Conservation (phyloP, 257 asterid genomes). For the Solanum sitiens region DNA sequence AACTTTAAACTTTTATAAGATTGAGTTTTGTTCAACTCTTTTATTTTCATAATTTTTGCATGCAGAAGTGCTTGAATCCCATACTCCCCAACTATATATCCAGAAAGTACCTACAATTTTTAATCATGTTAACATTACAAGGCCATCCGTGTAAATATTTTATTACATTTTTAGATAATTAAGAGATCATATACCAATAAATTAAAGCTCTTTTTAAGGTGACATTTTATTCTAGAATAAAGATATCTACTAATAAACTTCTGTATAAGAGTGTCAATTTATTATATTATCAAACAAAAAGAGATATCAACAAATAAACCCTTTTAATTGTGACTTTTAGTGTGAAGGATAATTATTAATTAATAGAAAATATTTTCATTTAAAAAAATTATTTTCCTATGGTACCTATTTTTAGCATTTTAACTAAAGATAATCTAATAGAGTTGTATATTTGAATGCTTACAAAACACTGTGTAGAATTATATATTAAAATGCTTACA, state of each 20-base stretch:
- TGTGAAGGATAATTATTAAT: background rate
- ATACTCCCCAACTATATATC: background rate
- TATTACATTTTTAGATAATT: background rate
- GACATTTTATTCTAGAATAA: background rate
- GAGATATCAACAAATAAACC: background rate
- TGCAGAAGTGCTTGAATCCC: background rate
- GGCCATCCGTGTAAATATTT: background rate
- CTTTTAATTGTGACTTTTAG: background rate
- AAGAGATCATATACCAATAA: background rate
- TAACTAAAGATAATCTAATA: background rate
- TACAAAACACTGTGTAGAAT: no score
- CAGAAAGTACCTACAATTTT: background rate
- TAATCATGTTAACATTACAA: background rate
- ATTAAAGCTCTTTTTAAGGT: background rate
- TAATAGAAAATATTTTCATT: background rate
- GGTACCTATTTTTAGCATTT: background rate
- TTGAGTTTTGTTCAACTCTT: background rate
- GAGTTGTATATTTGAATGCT: background rate
- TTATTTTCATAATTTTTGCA: no score
- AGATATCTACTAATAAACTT: background rate
- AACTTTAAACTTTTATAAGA: background rate
- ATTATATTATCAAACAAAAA: no score
- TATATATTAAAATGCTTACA: background rate
- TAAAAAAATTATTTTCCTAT: background rate
- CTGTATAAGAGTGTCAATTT: background rate